Evolutionary conservation across 2,329 filamentous ascomycete species (phyloP).

Genomic region (Fusarium beomiforme): DNA sequence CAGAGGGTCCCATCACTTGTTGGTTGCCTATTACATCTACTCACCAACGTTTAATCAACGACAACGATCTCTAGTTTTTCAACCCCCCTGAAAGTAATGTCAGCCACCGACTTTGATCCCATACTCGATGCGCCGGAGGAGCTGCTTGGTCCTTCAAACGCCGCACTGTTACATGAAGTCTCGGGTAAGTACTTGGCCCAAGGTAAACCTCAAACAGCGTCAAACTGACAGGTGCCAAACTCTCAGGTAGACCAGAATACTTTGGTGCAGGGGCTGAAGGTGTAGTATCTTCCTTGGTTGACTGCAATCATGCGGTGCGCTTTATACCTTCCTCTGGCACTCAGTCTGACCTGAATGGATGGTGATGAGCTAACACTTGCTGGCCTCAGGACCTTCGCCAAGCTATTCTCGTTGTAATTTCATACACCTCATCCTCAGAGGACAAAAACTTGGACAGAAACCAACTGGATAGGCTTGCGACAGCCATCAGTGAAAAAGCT

Average conservation of each 20-base stretch:
- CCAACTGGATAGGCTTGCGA: background rate
- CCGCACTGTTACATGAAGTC: slow-evolving; percentile 9
- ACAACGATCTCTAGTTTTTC: background rate
- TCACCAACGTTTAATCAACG: background rate
- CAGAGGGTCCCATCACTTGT: background rate
- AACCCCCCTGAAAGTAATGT: background rate
- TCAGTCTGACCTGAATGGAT: background rate
- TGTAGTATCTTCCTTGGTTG: background rate
- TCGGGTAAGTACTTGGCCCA: slow-evolving; percentile 7
- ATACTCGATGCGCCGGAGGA: background rate
- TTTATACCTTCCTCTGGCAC: background rate
- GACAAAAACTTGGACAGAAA: background rate
- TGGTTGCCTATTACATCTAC: background rate
- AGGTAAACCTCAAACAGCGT: background rate
- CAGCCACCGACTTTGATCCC: background rate
- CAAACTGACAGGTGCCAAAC: background rate
- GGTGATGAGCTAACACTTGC: slow-evolving; percentile 2
- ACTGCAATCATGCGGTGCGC: background rate
- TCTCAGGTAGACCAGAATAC: background rate
- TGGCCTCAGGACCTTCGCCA: slow-evolving; percentile 10
- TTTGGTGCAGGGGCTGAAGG: background rate
- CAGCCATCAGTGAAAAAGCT: background rate
- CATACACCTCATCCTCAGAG: background rate
- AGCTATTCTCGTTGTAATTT: background rate
- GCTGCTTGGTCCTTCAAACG: slow-evolving; percentile 25